A percentile compares a stretch with the other conserved stretches of the same genome.
Conservation (phyloP, 2,329 filamentous ascomycete genomes). For the Alternaria longipes region DNA sequence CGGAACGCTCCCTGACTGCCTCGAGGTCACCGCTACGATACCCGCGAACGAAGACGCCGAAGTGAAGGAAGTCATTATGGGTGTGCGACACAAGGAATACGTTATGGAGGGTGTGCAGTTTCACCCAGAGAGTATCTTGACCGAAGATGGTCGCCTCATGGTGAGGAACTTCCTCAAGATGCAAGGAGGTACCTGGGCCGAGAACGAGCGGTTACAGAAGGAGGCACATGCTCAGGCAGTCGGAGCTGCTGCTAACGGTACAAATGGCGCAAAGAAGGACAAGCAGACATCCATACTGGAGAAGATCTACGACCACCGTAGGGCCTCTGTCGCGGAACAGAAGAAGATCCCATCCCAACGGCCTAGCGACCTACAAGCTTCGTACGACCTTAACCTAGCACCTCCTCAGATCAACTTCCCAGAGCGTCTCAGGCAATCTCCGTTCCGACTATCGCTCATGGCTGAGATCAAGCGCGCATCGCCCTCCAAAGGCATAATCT, state of each 20-base stretch:
- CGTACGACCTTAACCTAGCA: constrained; percentile 83
- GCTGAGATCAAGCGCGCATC: constrained; percentile 97
- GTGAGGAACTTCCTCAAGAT: constrained; percentile 90
- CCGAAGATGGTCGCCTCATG: constrained; percentile 86
- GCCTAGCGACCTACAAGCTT: constrained; percentile 81
- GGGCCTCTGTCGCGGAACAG: constrained; percentile 77
- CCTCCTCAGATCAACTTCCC: constrained; percentile 86
- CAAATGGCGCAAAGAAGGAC: constrained; percentile 45
- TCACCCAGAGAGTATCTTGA: constrained; percentile 96
- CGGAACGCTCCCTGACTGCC: constrained; percentile 80
- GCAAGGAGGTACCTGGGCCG: constrained; percentile 90
- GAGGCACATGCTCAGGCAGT: constrained; percentile 44
- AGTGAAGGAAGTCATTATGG: constrained; percentile 90
- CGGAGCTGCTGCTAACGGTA: constrained; percentile 40
- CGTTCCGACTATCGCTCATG: constrained; percentile 91
- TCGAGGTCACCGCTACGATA: constrained; percentile 93
- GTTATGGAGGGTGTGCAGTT: constrained; percentile 97
- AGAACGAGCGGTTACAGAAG: constrained; percentile 69
- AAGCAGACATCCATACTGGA: constrained; percentile 89
- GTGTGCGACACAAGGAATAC: constrained; percentile 90
- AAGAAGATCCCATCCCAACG: constrained; percentile 87
- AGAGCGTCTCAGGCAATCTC: constrained; percentile 78
- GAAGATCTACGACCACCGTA: constrained; percentile 86
- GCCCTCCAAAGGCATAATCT: constrained; percentile 94
- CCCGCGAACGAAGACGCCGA: constrained; percentile 73